phyloP scores from a whole-genome alignment of 2,329 filamentous ascomycete genomes.

The Talaromyces sp. region DNA sequence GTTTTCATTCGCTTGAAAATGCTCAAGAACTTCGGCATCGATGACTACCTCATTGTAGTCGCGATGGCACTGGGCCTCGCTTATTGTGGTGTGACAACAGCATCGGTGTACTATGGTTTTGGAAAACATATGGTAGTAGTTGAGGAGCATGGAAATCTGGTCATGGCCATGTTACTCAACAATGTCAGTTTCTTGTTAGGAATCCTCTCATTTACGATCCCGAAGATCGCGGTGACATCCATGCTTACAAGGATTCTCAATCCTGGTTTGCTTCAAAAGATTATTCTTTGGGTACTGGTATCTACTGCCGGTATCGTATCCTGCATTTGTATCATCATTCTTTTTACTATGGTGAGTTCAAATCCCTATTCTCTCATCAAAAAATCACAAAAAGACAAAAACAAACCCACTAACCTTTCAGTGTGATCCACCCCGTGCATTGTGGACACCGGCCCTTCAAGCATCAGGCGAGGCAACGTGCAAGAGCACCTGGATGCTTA shows the following conservation, averaged over 20 bases:
- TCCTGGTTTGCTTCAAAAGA: slow-evolving; percentile 20
- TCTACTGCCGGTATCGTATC: slow-evolving; percentile 34
- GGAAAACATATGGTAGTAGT: slow-evolving; percentile 41
- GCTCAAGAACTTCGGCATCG: slow-evolving; percentile 37
- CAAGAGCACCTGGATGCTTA: slow-evolving; percentile 39
- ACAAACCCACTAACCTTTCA: slow-evolving; percentile 11
- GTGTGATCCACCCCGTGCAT: slow-evolving; percentile 43
- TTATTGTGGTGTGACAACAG: slow-evolving; percentile 39
- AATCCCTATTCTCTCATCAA: neutral
- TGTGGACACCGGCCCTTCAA: slow-evolving; percentile 41
- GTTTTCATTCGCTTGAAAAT: slow-evolving; percentile 38
- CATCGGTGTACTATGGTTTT: slow-evolving; percentile 42
- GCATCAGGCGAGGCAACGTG: slow-evolving; percentile 37
- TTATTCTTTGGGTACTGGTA: slow-evolving; percentile 32
- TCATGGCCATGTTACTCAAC: slow-evolving; percentile 29
- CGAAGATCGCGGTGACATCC: slow-evolving; percentile 33
- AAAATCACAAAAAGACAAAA: too few species aligned
- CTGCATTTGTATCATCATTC: slow-evolving; percentile 41
- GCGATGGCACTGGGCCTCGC: slow-evolving; percentile 40
- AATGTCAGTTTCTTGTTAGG: slow-evolving; percentile 31
- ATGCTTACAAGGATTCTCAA: slow-evolving; percentile 34
- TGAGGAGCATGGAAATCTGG: slow-evolving; percentile 33
- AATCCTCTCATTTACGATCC: slow-evolving; percentile 32
- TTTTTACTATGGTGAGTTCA: slow-evolving; percentile 36
- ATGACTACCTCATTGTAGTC: slow-evolving; percentile 42